Conservation (phyloP, 1,139 yeast genomes). For the Meyerozyma carpophila region DNA sequence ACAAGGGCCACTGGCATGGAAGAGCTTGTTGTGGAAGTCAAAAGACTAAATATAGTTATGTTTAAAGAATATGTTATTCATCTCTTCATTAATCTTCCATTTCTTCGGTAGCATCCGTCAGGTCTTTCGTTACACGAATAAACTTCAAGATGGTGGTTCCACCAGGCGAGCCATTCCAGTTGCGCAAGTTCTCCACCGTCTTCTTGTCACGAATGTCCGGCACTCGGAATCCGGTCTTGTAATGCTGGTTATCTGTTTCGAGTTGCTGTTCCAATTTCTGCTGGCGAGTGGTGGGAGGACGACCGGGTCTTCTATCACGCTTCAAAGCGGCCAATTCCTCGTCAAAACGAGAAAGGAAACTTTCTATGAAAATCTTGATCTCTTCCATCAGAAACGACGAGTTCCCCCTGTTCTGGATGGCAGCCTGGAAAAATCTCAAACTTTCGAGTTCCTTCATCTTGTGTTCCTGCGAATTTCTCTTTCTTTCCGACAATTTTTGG, state of each 20-base stretch:
- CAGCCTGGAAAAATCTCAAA: constrained; percentile 60
- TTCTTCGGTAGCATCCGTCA: background rate
- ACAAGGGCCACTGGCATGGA: background rate
- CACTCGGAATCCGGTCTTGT: constrained; percentile 61
- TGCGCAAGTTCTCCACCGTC: constrained; percentile 54
- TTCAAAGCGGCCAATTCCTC: constrained; percentile 62
- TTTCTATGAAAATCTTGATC: constrained; percentile 53
- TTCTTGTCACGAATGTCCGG: constrained; percentile 66
- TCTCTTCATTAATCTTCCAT: background rate
- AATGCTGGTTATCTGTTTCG: constrained; percentile 57
- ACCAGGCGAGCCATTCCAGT: constrained; percentile 82
- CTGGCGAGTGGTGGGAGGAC: constrained; percentile 75
- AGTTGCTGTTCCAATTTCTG: constrained; percentile 57
- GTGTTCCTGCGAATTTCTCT: constrained; percentile 50
- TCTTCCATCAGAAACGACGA: constrained; percentile 48
- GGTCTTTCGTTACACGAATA: constrained; percentile 23
- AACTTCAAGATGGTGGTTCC: constrained; percentile 63
- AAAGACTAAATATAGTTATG: background rate
- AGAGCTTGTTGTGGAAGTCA: background rate
- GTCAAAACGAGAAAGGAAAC: constrained; percentile 64
- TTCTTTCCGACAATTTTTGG: constrained; percentile 56
- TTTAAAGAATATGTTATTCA: background rate
- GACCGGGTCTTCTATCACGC: constrained; percentile 70
- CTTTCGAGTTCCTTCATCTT: constrained; percentile 56
- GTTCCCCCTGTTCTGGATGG: constrained; percentile 38